Base-by-base conservation (phyloP, 2,329 filamentous ascomycete species). In the Coleophoma eucalyptorum region DNA sequence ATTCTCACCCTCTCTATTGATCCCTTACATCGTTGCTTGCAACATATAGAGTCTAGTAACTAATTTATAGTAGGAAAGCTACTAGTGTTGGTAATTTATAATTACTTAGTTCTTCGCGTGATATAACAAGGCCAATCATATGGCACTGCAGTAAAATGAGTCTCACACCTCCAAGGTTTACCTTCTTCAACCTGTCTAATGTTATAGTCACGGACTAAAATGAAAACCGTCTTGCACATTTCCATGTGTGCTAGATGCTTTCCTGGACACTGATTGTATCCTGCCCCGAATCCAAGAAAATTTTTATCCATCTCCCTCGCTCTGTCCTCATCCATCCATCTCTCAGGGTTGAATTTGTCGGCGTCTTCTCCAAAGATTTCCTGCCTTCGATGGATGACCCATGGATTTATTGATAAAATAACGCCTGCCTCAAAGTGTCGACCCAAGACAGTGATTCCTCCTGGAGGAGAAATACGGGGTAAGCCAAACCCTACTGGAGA, bases 211-310 rank as follows among this genome's bases (percentile, higher is more conserved):
- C 62, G 55, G 1, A 66, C 31, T 2, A 68, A 42, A 1, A 60
- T 65, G 1, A 63, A 59, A 4, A 60, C 46, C 31, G 66, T 49
- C 49, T 71, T 69, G 18, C 54, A 60, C 8, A 68, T 51, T 52
- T 70, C 62, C 33, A 69, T 55, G 40, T 62, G 59, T 16, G 66
- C 66, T 8, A 69, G 56, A 35, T 67, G 63, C 12, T 62, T 60
- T 2, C 67, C 66, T n/a, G 62, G 61, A 34, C 65, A 70, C 35
- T 57, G 55, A 26, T 61, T 62, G 43, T 67, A 68, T 12, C 69
- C 66, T 13, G 62, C 61, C 21, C 66, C 66, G 51, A 65, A 70
- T 55, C 52, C 49, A 10, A 62, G 52, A 21, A 55, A 55, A 44
- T 58, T 58, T 31, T 56, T 61, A 16, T 64, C 58, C 42, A 50